Evolutionary conservation across 495 filamentous ascomycete species (phyloP), one percentile per base, ranked within the genome.

Genomic region (Neurospora terricola): DNA sequence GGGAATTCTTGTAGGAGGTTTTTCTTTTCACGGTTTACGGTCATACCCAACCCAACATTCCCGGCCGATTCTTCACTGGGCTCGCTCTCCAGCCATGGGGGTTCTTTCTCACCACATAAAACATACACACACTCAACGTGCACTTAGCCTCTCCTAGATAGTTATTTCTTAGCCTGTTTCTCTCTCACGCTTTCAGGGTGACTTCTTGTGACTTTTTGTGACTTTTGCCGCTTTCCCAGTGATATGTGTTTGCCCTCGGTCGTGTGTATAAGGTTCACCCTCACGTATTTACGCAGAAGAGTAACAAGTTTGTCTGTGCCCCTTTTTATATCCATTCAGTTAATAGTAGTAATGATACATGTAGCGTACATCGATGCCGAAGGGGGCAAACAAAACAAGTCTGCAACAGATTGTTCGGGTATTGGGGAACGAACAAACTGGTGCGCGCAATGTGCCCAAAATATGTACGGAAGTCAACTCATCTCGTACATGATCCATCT

Each of bases 261-360:
- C 1, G 21, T 5, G 5, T 23, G 5, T 30, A 62, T 34, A 11
- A 30, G 14, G 23, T 16, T 34, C 27, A 30, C 27, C 54, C 12
- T 30, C 27, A 62, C 12, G 3, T 10, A 30, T 62, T 12, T 16
- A 66, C 14, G 27, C 45, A 11, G 23, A 62, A 3, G 27, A 66
- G 30, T 30, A 66, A 2, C 7, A 70, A 70, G 27, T 43, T 2
- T 27, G 30, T 23, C 21, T 42, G 23, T 38, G 12, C 36, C n/a
- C 40, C 54, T 70, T 43, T 45, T 27, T 21, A 69, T 59, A 66
- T 66, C 54, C 54, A 36, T 66, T 62, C 30, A 34, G 54, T 66
- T 66, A 34, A 27, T 68, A 38, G 36, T 38, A 45, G 70, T 74
- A 39, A 38, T 72, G 70, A 72, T 74, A 74, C 73, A 74, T 72